Evolutionary conservation across 805 yeast genomes (phyloP).

Genomic region (Saccharomycopsis sp.): DNA sequence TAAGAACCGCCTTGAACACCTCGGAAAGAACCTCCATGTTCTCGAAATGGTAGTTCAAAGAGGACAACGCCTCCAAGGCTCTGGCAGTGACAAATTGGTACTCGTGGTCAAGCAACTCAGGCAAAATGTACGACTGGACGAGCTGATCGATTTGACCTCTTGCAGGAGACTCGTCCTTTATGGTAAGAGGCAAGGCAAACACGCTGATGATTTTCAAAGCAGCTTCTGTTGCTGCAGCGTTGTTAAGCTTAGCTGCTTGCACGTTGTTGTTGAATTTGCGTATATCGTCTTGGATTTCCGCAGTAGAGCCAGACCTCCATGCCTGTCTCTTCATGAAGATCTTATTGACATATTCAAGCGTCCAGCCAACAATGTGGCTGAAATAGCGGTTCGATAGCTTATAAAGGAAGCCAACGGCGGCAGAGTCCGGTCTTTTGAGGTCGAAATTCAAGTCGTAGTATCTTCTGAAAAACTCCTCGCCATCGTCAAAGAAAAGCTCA

Average conservation of each 20-base stretch:
- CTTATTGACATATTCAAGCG: conserved; percentile 46
- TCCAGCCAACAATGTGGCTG: conserved; percentile 21
- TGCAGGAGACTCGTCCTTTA: conserved; percentile 39
- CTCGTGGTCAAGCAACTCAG: conserved; percentile 48
- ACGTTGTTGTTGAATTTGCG: conserved; percentile 29
- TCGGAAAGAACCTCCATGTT: conserved; percentile 35
- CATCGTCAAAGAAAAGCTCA: conserved; percentile 73
- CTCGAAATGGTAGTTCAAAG: conserved; percentile 29
- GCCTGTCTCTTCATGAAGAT: conserved; percentile 42
- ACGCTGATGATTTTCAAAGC: conserved; percentile 74
- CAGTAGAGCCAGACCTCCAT: background rate
- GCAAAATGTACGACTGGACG: conserved; percentile 52
- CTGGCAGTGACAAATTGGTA: conserved; percentile 66
- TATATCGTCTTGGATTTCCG: conserved; percentile 43
- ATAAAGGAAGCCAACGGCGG: conserved; percentile 66
- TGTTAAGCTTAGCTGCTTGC: conserved; percentile 29
- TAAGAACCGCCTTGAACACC: conserved; percentile 34
- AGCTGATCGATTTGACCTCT: conserved; percentile 57
- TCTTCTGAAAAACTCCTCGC: conserved; percentile 74
- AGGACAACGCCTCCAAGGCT: conserved; percentile 52
- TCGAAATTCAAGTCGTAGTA: conserved; percentile 63
- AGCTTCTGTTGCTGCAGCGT: conserved; percentile 71
- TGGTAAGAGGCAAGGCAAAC: conserved; percentile 44
- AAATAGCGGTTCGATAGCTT: conserved; percentile 16
- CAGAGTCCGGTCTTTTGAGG: conserved; percentile 63